Evolutionary conservation across 2,329 filamentous ascomycete genomes (phyloP), one percentile per base, ranked within the genome.

Genomic region (Colletotrichum phormii): DNA sequence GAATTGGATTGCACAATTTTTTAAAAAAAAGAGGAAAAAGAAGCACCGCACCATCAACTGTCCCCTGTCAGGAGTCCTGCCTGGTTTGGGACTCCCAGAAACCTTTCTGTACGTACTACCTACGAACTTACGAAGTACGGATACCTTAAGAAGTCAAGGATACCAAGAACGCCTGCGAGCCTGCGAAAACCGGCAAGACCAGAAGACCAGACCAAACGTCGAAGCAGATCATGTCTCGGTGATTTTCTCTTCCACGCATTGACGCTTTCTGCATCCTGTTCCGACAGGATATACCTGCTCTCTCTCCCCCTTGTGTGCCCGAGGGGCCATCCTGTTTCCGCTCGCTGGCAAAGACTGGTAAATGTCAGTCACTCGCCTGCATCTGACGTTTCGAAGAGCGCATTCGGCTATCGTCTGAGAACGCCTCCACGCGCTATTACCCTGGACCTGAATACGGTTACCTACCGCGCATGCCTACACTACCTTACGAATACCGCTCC

Each of bases 151-250:
- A 42, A 42, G 37, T 42, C 37, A 66, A 33, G 15, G n/a, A 46
- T 29, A 18, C n/a, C 12, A 42, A 33, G 33, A 33, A 63, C 33
- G 35, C 55, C 24, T 22, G 29, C 9, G 26, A 26, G 37, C 37
- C 37, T 15, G 18, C 13, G 7, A 42, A 15, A 42, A 42, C 37
- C 37, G 37, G 7, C 37, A 15, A 42, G 37, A 42, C 37, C 37
- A 42, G 49, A 54, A 64, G 59, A 63, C 62, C 68, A 67, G 62
- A 62, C 54, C 60, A 74, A 70, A 69, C 74, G 57, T 74, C 76
- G 77, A 77, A 80, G 79, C 78, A 80, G 80, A 80, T 80, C 80
- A 83, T 84, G 84, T 84, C 82, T 84, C 80, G 77, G 78, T 78
- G 74, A 70, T 71, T 72, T 74, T 78, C 62, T 64, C 57, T 58